Conservation (phyloP, 192 early-diverging fungal genomes). For the Backusella australiensis region DNA sequence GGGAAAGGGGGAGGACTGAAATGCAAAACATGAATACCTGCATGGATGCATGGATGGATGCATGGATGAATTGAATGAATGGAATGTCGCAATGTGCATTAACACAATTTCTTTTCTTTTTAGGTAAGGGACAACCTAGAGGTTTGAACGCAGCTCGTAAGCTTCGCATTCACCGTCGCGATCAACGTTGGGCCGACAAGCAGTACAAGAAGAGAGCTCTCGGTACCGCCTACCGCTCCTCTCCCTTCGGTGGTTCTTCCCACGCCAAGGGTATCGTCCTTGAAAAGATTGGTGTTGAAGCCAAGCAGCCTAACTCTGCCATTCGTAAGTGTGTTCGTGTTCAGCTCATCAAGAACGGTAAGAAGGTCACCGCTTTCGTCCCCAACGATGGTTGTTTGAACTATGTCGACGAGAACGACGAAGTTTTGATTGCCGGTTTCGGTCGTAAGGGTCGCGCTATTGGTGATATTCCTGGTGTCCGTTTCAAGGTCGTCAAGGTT, state of each 20-base stretch:
- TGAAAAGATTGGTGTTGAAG: conserved; percentile 99
- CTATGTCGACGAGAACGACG: conserved; percentile 99
- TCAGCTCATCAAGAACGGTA: conserved; percentile 99
- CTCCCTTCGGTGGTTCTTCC: conserved; percentile 98
- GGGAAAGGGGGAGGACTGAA: neutral
- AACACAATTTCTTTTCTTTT: neutral
- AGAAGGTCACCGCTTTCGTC: conserved; percentile 99
- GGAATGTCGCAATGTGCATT: neutral
- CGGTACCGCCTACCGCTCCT: conserved; percentile 96
- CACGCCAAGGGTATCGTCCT: conserved; percentile 99
- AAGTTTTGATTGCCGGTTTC: conserved; percentile 99
- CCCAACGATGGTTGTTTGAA: conserved; percentile 99
- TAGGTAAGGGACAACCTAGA: conserved; percentile 89
- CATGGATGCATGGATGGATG: neutral
- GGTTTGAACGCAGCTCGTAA: conserved; percentile 99
- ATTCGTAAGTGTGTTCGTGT: conserved; percentile 99
- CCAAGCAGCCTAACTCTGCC: conserved; percentile 99
- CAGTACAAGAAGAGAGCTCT: conserved; percentile 97
- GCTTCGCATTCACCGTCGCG: conserved; percentile 95
- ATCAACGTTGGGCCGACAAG: conserved; percentile 99
- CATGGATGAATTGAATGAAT: neutral
- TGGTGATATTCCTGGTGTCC: conserved; percentile 99
- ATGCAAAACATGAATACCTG: neutral
- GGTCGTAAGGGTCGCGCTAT: conserved; percentile 98
- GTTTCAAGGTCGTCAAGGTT: conserved; percentile 99